A percentile compares a stretch with the other conserved stretches of the same genome.
These are phyloP conservation scores for Rhodotorula diobovata DNA, from an alignment of 768 basidiomycete species.

Conservation along the genomic window DNA sequence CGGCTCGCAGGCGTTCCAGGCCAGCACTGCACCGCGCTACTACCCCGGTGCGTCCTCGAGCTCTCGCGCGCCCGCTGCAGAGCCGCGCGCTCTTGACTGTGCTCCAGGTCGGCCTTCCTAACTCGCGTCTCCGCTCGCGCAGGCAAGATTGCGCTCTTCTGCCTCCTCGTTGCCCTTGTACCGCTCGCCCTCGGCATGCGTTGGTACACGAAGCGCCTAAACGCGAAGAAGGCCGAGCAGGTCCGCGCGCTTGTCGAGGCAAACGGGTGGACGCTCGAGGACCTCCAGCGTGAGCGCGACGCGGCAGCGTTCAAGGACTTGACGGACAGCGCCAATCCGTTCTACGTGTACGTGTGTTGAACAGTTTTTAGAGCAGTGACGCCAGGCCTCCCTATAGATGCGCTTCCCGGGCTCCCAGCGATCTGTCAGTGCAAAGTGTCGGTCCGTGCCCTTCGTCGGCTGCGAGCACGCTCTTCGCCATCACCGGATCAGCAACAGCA, in stretches of 20 bases:
- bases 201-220: slow-evolving; percentile 55
- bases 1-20: slow-evolving; percentile 63
- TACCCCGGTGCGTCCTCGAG: slow-evolving; percentile 44
- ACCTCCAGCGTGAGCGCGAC: slow-evolving; percentile 60
- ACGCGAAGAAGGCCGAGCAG: slow-evolving; percentile 46
- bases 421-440: no score
- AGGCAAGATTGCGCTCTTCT: slow-evolving; percentile 64
- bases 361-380: neutral
- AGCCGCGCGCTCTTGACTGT: no score
- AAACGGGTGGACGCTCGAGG: slow-evolving; percentile 58
- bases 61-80: no score
- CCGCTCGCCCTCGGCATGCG: slow-evolving; percentile 52
- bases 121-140: neutral
- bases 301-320: slow-evolving; percentile 61
- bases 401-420: no score
- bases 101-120: neutral
- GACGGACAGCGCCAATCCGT: slow-evolving; percentile 59
- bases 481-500: no score
- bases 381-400: no score
- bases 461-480: no score
- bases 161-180: slow-evolving; percentile 57
- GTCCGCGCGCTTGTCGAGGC: slow-evolving; percentile 49
- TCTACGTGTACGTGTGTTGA: slow-evolving; percentile 23
- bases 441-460: no score
- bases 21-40: slow-evolving; percentile 61